These are phyloP conservation scores for Quercus wislizeni DNA, from an alignment of 306 rosid genomes.

Conservation along the genomic window DNA sequence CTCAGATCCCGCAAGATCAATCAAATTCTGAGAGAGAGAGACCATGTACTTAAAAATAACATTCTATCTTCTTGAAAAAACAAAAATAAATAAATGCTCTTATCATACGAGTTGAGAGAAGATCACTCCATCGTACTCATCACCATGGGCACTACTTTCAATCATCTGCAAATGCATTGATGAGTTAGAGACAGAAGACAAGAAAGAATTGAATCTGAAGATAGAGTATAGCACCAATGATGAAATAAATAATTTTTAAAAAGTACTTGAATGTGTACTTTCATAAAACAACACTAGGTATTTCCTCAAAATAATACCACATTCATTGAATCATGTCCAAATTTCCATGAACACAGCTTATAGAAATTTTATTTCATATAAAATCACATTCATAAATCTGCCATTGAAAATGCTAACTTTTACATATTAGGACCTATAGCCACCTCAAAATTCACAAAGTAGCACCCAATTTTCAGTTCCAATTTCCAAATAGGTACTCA, in stretches of 20 bases:
- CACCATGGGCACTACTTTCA: conserved; percentile 97
- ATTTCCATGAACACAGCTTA: too few species aligned
- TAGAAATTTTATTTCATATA: neutral
- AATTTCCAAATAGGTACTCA: neutral
- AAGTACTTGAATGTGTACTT: neutral
- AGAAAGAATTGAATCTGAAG: neutral
- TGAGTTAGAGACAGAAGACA: conserved; percentile 15
- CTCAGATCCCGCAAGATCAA: conserved; percentile 99
- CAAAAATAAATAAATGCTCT: conserved; percentile 1
- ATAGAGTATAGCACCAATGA: neutral
- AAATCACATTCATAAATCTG: neutral
- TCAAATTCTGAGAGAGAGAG: conserved; percentile 62
- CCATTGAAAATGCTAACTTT: neutral
- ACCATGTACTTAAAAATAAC: neutral
- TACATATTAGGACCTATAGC: neutral
- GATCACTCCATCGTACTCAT: conserved; percentile 96
- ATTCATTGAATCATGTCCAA: too few species aligned
- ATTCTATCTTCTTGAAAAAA: conserved; percentile 5
- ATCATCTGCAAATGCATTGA: conserved; percentile 74
- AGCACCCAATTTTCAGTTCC: neutral
- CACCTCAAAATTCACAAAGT: neutral
- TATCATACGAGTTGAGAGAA: conserved; percentile 97
- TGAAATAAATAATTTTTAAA: neutral
- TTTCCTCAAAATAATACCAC: too few species aligned
- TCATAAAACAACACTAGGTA: neutral